phyloP scores from a whole-genome alignment of 2,329 filamentous ascomycete genomes.

The Ilyonectria destructans region DNA sequence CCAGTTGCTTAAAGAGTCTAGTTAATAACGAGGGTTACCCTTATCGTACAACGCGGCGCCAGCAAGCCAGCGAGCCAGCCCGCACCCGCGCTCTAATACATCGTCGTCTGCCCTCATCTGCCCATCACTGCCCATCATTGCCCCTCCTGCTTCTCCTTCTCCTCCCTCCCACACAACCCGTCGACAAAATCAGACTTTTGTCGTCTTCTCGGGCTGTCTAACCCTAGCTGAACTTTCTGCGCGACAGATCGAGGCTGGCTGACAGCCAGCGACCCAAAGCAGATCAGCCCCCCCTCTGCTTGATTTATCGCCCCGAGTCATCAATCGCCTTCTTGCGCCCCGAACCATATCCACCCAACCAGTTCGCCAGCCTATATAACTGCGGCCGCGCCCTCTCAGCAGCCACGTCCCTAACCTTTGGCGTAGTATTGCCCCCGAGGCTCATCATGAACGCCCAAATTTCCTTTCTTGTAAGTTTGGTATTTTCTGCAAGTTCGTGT shows the following conservation, averaged over 20 bases:
- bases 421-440: conserved; percentile 23
- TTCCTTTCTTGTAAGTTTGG: conserved; percentile 69
- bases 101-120: conserved; percentile 17
- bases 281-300: conserved; percentile 32
- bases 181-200: conserved; percentile 37
- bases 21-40: conserved; percentile 36
- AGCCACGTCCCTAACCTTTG: conserved; percentile 11
- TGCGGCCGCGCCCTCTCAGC: conserved; percentile 6
- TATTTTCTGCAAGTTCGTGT: neutral
- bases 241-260: conserved; percentile 38
- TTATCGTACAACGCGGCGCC: conserved; percentile 29
- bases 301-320: conserved; percentile 37
- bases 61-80: conserved; percentile 9
- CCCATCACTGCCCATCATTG: conserved; percentile 9
- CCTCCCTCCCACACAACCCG: neutral
- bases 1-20: conserved; percentile 33
- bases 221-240: conserved; percentile 42
- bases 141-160: conserved; percentile 9
- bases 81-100: conserved; percentile 21
- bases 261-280: conserved; percentile 39
- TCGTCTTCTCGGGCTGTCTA: conserved; percentile 26
- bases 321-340: neutral
- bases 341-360: conserved; percentile 24
- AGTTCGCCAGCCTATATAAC: conserved; percentile 30
- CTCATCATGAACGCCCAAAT: conserved; percentile 71